Percentiles rank a stretch among this genome's conserved stretches.
phyloP scores from a whole-genome alignment of 331 rosid species.

The Ulmus americana region DNA sequence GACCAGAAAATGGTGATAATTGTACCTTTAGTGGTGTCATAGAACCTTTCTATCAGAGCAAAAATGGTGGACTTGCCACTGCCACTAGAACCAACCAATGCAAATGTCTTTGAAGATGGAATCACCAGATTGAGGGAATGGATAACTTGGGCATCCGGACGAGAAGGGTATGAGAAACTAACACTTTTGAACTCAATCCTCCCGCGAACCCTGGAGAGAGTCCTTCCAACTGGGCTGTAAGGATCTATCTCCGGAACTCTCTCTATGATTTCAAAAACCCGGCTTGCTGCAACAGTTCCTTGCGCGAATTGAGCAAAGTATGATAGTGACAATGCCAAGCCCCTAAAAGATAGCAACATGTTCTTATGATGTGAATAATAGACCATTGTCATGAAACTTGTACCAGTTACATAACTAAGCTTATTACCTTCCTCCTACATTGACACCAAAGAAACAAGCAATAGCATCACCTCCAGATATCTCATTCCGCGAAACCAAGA shows the following conservation, averaged over 20 bases:
- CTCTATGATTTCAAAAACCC: slow-evolving; percentile 66
- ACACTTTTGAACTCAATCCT: slow-evolving; percentile 65
- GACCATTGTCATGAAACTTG: neutral
- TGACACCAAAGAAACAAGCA: slow-evolving; percentile 90
- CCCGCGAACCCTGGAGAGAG: slow-evolving; percentile 45
- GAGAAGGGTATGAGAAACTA: slow-evolving; percentile 68
- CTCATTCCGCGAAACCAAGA: slow-evolving; percentile 49
- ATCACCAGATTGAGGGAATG: slow-evolving; percentile 50
- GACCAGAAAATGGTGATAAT: slow-evolving; percentile 4
- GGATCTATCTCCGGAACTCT: slow-evolving; percentile 82
- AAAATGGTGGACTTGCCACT: slow-evolving; percentile 88
- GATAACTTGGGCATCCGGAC: slow-evolving; percentile 54
- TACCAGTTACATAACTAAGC: neutral
- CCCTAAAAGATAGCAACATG: slow-evolving; percentile 37
- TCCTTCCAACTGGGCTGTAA: slow-evolving; percentile 55
- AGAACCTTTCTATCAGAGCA: slow-evolving; percentile 82
- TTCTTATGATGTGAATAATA: neutral
- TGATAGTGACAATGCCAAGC: slow-evolving; percentile 78
- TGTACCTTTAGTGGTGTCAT: slow-evolving; percentile 66
- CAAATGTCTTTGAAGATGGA: slow-evolving; percentile 62
- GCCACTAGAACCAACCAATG: slow-evolving; percentile 80
- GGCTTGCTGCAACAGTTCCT: slow-evolving; percentile 83
- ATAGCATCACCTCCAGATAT: slow-evolving; percentile 72
- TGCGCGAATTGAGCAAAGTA: slow-evolving; percentile 82
- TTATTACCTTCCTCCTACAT: slow-evolving; percentile 75